Evolutionary conservation across 202 grass and related monocot genomes (phyloP).

Genomic region (Tripidium arundinaceum): DNA sequence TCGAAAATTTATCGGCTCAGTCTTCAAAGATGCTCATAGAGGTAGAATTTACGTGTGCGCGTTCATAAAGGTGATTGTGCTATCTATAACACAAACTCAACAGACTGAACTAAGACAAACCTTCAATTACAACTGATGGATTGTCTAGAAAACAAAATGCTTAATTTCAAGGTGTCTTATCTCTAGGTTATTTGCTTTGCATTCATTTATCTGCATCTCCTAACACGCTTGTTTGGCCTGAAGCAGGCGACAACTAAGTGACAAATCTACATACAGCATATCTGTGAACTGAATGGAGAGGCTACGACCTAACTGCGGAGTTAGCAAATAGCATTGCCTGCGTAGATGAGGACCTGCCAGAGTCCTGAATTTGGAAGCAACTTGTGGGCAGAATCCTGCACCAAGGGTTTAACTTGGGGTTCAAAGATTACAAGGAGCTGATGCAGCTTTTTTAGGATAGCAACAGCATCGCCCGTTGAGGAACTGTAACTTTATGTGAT

Average conservation of each 20-base stretch:
- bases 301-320: conserved; percentile 19
- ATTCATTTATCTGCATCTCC: neutral
- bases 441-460: conserved; percentile 48
- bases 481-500: conserved; percentile 33
- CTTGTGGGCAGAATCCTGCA: conserved; percentile 9
- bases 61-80: too few species aligned
- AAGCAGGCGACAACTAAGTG: conserved; percentile 46
- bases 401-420: neutral
- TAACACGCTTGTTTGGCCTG: conserved; percentile 19
- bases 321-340: conserved; percentile 30
- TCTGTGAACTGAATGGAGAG: conserved; percentile 13
- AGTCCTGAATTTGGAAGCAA: conserved; percentile 22
- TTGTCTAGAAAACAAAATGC: neutral
- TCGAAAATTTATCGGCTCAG: too few species aligned
- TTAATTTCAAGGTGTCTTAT: neutral
- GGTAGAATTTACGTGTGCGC: too few species aligned
- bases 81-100: neutral
- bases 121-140: neutral
- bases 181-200: neutral
- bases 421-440: conserved; percentile 33
- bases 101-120: neutral
- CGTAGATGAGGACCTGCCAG: conserved; percentile 16
- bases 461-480: conserved; percentile 39
- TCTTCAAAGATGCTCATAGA: too few species aligned
- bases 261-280: conserved; percentile 1